Evolutionary conservation across 345 rosid species (phyloP).

Genomic region (Sonneratia caseolaris): DNA sequence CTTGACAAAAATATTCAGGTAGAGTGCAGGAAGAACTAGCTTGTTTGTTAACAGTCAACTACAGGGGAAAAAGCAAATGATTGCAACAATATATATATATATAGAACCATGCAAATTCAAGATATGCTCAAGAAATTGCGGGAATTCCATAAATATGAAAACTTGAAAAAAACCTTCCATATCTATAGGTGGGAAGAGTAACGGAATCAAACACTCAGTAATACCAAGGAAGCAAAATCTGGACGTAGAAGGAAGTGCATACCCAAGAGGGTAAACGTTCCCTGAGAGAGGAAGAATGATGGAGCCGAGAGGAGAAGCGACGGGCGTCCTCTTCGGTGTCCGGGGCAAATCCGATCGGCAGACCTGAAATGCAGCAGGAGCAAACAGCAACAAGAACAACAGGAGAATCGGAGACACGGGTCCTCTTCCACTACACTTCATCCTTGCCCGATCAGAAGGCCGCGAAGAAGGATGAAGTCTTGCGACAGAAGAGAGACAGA

Average conservation of each 20-base stretch:
- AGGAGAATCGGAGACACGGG: neutral
- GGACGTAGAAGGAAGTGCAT: neutral
- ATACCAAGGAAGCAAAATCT: too few relatives aligned
- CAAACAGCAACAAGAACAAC: neutral
- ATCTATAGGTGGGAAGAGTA: neutral
- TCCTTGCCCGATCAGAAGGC: too few relatives aligned
- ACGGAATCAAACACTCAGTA: too few relatives aligned
- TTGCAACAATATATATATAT: neutral
- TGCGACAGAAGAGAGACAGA: too few relatives aligned
- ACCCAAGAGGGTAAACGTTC: slow-evolving; percentile 94
- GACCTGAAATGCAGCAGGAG: neutral
- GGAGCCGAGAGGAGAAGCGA: slow-evolving; percentile 23
- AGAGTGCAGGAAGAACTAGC: too few relatives aligned
- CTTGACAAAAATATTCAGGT: too few relatives aligned
- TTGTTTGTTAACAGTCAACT: too few relatives aligned
- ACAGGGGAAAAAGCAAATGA: neutral
- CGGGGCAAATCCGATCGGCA: neutral
- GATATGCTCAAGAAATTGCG: neutral
- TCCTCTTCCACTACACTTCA: too few relatives aligned
- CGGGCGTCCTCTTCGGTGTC: neutral
- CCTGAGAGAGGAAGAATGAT: slow-evolving; percentile 59
- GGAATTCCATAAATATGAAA: neutral
- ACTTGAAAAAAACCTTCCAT: neutral
- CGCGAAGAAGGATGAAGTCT: too few relatives aligned
- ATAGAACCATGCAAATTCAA: neutral